These are phyloP conservation scores for Hyaloscypha variabilis DNA, from an alignment of 495 filamentous ascomycete species.

Conservation along the genomic window DNA sequence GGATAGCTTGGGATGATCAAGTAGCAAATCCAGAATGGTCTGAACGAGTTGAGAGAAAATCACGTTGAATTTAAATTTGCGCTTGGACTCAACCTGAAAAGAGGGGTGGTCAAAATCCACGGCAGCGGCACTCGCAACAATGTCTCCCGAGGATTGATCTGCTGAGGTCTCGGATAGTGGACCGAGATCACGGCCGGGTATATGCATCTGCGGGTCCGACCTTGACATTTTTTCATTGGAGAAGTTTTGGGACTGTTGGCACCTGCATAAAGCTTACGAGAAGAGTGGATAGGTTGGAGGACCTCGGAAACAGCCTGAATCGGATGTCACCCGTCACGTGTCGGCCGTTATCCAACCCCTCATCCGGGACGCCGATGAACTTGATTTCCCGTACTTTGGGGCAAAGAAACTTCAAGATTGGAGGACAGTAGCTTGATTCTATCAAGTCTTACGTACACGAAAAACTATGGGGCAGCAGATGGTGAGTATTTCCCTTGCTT, in stretches of 20 bases:
- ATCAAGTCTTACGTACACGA: neutral
- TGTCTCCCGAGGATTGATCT: neutral
- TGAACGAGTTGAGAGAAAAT: too few species aligned
- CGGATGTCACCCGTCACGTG: neutral
- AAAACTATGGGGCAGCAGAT: neutral
- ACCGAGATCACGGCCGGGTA: neutral
- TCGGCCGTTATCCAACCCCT: neutral
- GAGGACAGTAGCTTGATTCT: too few species aligned
- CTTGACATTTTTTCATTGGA: neutral
- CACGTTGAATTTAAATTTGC: too few species aligned
- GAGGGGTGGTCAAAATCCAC: too few species aligned
- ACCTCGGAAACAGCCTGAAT: neutral
- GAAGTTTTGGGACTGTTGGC: neutral
- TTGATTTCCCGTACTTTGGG: neutral
- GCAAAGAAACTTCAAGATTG: neutral
- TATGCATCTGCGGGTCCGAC: neutral
- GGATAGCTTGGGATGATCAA: too few species aligned
- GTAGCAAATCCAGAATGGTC: too few species aligned
- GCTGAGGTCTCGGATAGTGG: neutral
- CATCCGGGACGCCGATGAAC: neutral
- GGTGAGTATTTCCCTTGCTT: constrained; percentile 1
- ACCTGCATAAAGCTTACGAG: neutral
- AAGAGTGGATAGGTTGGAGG: too few species aligned
- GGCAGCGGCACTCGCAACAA: neutral
- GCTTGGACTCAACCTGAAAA: too few species aligned